Evolutionary conservation across 495 filamentous ascomycete species (phyloP).

Genomic region (Penicillium bialowiezense): DNA sequence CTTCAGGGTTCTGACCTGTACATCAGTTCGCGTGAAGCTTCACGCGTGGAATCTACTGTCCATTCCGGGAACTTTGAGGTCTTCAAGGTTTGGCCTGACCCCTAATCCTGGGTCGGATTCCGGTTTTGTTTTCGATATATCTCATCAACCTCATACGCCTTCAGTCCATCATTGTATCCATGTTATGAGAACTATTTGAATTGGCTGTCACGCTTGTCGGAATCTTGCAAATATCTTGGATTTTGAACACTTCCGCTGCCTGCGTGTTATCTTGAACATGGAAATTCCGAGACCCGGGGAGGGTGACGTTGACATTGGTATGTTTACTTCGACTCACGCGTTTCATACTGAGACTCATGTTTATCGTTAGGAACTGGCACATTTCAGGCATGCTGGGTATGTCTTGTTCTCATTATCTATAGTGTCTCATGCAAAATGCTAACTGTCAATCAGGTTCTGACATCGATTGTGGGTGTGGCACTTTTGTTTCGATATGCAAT

Average conservation of each 20-base stretch:
- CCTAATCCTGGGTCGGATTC: neutral
- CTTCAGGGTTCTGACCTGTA: conserved; percentile 17
- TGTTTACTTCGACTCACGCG: neutral
- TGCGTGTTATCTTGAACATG: conserved; percentile 17
- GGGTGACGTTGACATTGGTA: conserved; percentile 32
- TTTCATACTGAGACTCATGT: neutral
- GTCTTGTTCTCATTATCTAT: too few relatives aligned
- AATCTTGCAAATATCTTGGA: neutral
- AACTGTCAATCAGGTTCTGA: conserved; percentile 22
- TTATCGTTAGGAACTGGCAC: conserved; percentile 19
- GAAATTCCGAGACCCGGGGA: conserved; percentile 26
- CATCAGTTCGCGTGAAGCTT: neutral
- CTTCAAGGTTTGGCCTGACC: neutral
- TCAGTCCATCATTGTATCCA: neutral
- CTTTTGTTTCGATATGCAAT: conserved; percentile 31
- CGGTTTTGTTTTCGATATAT: neutral
- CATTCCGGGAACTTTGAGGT: neutral
- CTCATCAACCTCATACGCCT: neutral
- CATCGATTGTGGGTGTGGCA: conserved; percentile 25
- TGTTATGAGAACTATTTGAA: conserved; percentile 12
- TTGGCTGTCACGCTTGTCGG: conserved; percentile 1
- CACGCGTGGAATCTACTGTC: neutral
- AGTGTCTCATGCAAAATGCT: too few relatives aligned
- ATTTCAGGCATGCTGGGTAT: conserved; percentile 32
- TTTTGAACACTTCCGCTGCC: neutral